Percentiles rank a stretch among this genome's conserved stretches.
Evolutionary conservation across 2,329 filamentous ascomycete genomes (phyloP).

Genomic region (Ophiostoma montium): DNA sequence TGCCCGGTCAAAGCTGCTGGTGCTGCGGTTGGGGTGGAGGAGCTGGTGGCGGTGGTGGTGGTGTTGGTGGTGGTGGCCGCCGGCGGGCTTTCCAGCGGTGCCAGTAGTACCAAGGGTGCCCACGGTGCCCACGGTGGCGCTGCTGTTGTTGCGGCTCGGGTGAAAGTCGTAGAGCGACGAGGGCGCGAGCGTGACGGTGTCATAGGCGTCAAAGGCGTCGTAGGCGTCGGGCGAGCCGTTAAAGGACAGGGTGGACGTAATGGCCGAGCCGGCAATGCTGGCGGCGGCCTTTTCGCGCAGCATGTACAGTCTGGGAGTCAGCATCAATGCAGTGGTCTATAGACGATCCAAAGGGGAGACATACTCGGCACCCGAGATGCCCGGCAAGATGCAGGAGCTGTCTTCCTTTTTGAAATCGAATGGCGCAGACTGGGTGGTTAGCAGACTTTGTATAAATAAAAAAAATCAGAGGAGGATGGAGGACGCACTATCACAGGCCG

Average conservation of each 20-base stretch:
- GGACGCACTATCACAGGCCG: conserved; percentile 33
- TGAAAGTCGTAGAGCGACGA: conserved; percentile 7
- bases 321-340: not conserved
- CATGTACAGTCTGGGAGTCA: conserved; percentile 1
- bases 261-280: conserved; percentile 11
- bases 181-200: conserved; percentile 5
- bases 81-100: not conserved
- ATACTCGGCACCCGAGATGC: conserved; percentile 29
- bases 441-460: not conserved
- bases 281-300: conserved; percentile 14
- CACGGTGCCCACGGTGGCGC: not conserved
- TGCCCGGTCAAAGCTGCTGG: conserved; percentile 5
- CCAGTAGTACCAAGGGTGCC: too few relatives aligned
- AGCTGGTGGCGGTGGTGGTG: not conserved
- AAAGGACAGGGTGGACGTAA: not conserved
- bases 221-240: conserved; percentile 4
- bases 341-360: not conserved
- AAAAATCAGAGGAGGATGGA: too few relatives aligned
- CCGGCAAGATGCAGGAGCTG: conserved; percentile 30
- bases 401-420: conserved; percentile 44
- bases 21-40: conserved; percentile 2
- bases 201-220: conserved; percentile 1
- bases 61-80: not conserved
- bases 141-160: conserved; percentile 1
- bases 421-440: conserved; percentile 34